Evolutionary conservation across 2,329 filamentous ascomycete genomes (phyloP).

Genomic region (Colletotrichum karsti): DNA sequence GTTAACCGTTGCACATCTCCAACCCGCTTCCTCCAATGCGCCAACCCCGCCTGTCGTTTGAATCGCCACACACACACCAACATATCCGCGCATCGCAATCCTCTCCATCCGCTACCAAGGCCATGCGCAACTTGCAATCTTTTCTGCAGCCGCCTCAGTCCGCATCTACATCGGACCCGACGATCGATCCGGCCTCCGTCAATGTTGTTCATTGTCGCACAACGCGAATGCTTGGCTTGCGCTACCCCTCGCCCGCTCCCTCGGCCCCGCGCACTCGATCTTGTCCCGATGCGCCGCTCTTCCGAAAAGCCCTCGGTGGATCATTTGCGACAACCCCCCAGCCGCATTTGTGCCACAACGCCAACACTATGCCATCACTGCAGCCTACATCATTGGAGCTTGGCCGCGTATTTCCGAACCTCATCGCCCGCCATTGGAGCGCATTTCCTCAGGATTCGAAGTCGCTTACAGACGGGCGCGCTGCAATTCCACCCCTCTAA

Average conservation of each 20-base stretch:
- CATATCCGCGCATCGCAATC: background rate
- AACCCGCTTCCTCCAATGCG: background rate
- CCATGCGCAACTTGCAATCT: background rate
- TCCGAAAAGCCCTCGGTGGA: constrained; percentile 3
- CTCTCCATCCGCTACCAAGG: background rate
- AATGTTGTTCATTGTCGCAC: background rate
- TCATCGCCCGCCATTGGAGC: too few relatives aligned
- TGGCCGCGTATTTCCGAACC: too few relatives aligned
- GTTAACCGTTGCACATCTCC: background rate
- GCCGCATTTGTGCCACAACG: background rate
- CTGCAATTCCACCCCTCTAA: background rate
- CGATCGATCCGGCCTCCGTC: background rate
- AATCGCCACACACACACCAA: background rate
- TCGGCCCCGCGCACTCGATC: background rate
- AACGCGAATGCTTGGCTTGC: background rate
- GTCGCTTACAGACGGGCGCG: too few relatives aligned
- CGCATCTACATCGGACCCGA: background rate
- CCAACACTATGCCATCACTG: background rate
- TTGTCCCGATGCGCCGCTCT: constrained; percentile 8
- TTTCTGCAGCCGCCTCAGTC: background rate
- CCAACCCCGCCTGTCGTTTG: constrained; percentile 9
- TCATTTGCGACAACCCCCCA: constrained; percentile 12
- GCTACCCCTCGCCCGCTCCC: background rate
- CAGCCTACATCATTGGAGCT: background rate
- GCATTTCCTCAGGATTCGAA: too few relatives aligned